Conservation (phyloP, 805 yeast genomes). For the Yamadazyma tumulicola region DNA sequence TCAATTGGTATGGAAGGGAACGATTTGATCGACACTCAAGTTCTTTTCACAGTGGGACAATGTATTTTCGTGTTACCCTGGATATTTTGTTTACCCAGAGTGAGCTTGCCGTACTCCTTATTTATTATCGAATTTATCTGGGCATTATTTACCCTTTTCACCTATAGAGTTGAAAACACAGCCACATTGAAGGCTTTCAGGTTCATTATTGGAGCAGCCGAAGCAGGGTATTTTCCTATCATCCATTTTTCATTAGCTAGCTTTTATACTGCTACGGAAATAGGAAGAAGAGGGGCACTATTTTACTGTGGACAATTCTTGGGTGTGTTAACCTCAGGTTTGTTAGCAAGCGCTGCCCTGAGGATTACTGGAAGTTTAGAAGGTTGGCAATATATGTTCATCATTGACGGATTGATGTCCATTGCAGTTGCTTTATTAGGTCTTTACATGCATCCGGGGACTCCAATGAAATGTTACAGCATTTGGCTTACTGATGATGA, state of each 20-base stretch:
- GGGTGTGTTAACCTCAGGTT: constrained; percentile 26
- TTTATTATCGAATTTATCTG: constrained; percentile 16
- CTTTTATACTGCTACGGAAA: constrained; percentile 22
- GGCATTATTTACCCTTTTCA: constrained; percentile 21
- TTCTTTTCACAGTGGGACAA: constrained; percentile 21
- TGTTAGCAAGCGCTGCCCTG: constrained; percentile 17
- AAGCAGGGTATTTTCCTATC: constrained; percentile 24
- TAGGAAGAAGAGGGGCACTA: constrained; percentile 21
- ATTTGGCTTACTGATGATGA: constrained; percentile 55
- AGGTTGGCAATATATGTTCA: constrained; percentile 25
- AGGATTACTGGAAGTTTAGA: constrained; percentile 4
- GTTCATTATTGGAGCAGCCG: constrained; percentile 24
- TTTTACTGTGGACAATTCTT: constrained; percentile 29
- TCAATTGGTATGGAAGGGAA: constrained; percentile 34
- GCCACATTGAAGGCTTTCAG: constrained; percentile 22
- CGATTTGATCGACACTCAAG: constrained; percentile 26
- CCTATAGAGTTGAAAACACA: constrained; percentile 16
- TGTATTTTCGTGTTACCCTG: constrained; percentile 25
- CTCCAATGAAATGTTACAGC: constrained; percentile 40
- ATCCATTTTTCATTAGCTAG: constrained; percentile 25
- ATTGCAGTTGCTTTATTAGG: constrained; percentile 18
- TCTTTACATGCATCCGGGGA: constrained; percentile 21
- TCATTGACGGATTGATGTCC: constrained; percentile 22
- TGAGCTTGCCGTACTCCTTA: constrained; percentile 13
- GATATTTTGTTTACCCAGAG: constrained; percentile 20